Percentiles rank a stretch among this genome's conserved stretches.
phyloP scores from a whole-genome alignment of 352 stramenopile genomes.

The Saprolegnia parasitica region DNA sequence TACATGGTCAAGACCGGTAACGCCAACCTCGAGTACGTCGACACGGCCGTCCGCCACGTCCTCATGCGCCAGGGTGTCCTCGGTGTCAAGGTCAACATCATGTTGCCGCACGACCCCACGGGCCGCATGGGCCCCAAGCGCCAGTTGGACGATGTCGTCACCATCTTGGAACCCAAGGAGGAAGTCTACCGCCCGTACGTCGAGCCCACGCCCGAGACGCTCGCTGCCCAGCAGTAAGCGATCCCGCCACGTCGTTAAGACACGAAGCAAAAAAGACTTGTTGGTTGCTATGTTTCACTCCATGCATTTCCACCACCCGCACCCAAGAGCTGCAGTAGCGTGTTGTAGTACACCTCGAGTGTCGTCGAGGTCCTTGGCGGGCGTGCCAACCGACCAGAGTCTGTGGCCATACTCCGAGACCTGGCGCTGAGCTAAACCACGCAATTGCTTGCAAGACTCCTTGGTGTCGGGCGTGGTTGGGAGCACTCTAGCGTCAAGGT shows the following conservation, averaged over 20 bases:
- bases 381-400: too few relatives aligned
- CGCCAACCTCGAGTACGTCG: constrained; percentile 97
- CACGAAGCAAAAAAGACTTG: constrained; percentile 8
- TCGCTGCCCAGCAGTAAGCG: constrained; percentile 8
- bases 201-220: constrained; percentile 58
- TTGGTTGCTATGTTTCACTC: background rate
- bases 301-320: background rate
- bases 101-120: constrained; percentile 97
- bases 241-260: background rate
- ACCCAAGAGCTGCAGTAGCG: too few relatives aligned
- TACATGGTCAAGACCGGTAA: constrained; percentile 99
- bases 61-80: constrained; percentile 99
- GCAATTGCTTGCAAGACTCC: too few relatives aligned
- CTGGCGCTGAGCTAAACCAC: too few relatives aligned
- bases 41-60: constrained; percentile 97
- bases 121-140: constrained; percentile 97
- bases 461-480: too few relatives aligned
- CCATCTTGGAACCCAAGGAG: constrained; percentile 99
- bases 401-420: too few relatives aligned
- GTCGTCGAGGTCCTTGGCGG: too few relatives aligned
- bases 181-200: constrained; percentile 84
- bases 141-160: constrained; percentile 97
- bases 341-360: too few relatives aligned
- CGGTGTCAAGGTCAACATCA: constrained; percentile 99
- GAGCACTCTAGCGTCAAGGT: too few relatives aligned